Percentiles rank a stretch among this genome's conserved stretches.
These are phyloP conservation scores for Saturnispora ahearnii DNA, from an alignment of 805 yeast species.

Conservation along the genomic window DNA sequence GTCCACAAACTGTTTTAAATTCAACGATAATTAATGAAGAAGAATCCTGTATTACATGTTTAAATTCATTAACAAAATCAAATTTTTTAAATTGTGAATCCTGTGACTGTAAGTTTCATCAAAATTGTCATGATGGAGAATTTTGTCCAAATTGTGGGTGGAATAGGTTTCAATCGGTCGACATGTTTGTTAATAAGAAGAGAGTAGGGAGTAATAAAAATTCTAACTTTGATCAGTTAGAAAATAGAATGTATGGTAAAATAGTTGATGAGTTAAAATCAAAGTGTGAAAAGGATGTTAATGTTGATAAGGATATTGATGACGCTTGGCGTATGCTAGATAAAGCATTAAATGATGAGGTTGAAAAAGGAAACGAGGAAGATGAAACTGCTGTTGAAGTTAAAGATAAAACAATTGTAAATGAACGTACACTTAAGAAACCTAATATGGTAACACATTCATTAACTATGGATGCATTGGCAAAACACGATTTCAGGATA, in stretches of 20 bases:
- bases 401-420: neutral
- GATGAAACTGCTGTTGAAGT: neutral
- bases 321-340: conserved; percentile 13
- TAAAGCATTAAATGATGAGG: neutral
- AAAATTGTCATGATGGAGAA: conserved; percentile 22
- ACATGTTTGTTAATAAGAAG: conserved; percentile 10
- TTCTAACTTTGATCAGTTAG: conserved; percentile 3
- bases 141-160: conserved; percentile 31
- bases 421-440: conserved; percentile 6
- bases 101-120: conserved; percentile 28
- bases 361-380: neutral
- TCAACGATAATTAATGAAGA: conserved; percentile 2
- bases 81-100: conserved; percentile 24
- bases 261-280: conserved; percentile 7
- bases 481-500: conserved; percentile 5
- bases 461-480: conserved; percentile 12
- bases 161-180: conserved; percentile 12
- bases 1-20: conserved; percentile 7
- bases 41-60: conserved; percentile 7
- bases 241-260: conserved; percentile 4
- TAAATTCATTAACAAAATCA: conserved; percentile 19
- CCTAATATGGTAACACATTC: conserved; percentile 6
- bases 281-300: neutral
- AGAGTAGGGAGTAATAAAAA: conserved; percentile 7
- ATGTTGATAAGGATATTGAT: neutral